phyloP scores from a whole-genome alignment of 768 basidiomycete species.

The Hypsizygus marmoreus region DNA sequence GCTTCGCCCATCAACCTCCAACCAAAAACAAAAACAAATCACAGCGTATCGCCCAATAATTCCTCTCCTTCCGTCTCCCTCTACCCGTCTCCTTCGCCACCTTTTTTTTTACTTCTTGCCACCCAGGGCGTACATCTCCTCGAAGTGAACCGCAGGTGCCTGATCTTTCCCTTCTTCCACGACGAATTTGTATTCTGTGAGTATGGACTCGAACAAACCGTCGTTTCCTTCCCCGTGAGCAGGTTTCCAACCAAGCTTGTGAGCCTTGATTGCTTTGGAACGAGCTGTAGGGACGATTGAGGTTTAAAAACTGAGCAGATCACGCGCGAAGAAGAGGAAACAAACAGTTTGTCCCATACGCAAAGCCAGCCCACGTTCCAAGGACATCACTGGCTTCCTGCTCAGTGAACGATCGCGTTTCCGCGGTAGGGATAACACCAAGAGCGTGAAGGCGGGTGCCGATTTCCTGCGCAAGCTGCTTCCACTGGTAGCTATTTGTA shows the following conservation, averaged over 20 bases:
- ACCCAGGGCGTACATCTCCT: conserved; percentile 19
- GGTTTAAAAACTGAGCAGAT: no score
- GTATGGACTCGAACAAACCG: conserved; percentile 16
- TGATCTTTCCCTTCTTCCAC: conserved; percentile 17
- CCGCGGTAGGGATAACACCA: conserved; percentile 13
- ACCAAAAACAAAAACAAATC: no score
- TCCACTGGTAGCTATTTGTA: conserved; percentile 13
- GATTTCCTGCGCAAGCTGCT: conserved; percentile 16
- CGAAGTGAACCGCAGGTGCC: conserved; percentile 18
- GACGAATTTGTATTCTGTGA: conserved; percentile 13
- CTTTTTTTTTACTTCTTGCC: conserved; percentile 8
- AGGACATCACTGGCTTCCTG: conserved; percentile 11
- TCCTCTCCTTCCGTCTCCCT: no score
- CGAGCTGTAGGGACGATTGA: conserved; percentile 6
- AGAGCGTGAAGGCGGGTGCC: conserved; percentile 13
- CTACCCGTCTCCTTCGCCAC: no score
- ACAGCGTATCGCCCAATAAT: neutral
- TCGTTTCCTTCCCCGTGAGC: conserved; percentile 14
- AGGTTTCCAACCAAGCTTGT: conserved; percentile 17
- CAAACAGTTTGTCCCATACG: conserved; percentile 18
- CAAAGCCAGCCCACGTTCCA: conserved; percentile 14
- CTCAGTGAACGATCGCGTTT: conserved; percentile 9
- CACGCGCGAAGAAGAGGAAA: neutral
- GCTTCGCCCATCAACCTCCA: no score
- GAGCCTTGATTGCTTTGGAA: conserved; percentile 14